Evolutionary conservation across 139 green algal genomes (phyloP), one percentile per base, ranked within the genome.

Genomic region (Closterium sp.): DNA sequence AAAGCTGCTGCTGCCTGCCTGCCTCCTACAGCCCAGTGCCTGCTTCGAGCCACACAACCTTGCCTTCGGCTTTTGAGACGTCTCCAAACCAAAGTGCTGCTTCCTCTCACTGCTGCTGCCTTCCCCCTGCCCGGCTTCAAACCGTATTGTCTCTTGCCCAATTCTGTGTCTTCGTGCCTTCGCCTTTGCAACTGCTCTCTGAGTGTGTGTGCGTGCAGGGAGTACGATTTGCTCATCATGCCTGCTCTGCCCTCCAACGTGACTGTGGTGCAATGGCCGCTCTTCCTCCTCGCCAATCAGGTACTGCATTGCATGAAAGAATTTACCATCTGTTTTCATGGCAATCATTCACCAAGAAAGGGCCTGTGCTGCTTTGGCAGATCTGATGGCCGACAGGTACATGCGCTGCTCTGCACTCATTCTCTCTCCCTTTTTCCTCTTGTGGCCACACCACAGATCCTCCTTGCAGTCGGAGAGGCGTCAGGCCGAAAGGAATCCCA

Each of bases 211-310:
- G 88, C 11, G 73, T 89, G 87, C 91, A 93, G 91, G n/a, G 91
- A 94, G 45, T 62, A 90, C 89, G 62, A 90, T 21, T 10, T 94
- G 38, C 29, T 94, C 7, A 32, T 89, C 22, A 34, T 93, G 86
- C 91, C 91, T 2, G 91, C 31, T 10, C 31, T 62, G 11, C 91
- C 91, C 73, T 38, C 28, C 32, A 31, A 92, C 29, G 31, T 73
- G 1, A n/a, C 31, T 9, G 34, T 89, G 17, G 31, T 93, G 27
- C 91, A 93, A 11, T 94, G 92, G 92, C 92, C 92, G 21, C 42
- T 92, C 21, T 94, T 94, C 86, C 88, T 94, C 29, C 88, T 94
- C 22, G 92, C 92, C 31, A 89, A 84, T 38, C 38, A 93, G 91
- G 90, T 92, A 62, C 38, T 50, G 38, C 38, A 50, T 50, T 9